These are phyloP conservation scores for Coemansia sp. DNA, from an alignment of 371 early-diverging fungal species.

Conservation along the genomic window DNA sequence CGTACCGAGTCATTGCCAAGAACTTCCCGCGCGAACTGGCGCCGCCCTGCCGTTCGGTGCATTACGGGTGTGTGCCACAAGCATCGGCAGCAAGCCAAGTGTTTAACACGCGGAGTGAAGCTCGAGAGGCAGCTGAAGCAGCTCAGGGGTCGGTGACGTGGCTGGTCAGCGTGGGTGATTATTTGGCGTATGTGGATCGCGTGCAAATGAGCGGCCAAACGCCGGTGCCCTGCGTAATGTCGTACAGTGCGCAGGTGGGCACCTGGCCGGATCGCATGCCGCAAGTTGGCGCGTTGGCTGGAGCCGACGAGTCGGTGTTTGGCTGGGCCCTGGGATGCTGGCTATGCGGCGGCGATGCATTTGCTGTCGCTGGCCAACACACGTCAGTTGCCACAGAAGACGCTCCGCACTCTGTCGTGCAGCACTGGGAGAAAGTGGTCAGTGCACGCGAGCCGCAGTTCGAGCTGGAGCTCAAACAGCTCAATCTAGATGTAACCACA, in stretches of 20 bases:
- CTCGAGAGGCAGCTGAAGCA: constrained; percentile 18
- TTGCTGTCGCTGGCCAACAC: neutral
- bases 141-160: constrained; percentile 10
- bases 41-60: constrained; percentile 41
- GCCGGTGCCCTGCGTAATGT: constrained; percentile 40
- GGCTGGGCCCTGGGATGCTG: constrained; percentile 48
- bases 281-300: neutral
- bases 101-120: constrained; percentile 31
- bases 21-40: constrained; percentile 23
- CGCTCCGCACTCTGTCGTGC: constrained; percentile 26
- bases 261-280: neutral
- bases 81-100: constrained; percentile 18
- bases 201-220: constrained; percentile 19
- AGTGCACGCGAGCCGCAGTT: neutral
- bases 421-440: constrained; percentile 20
- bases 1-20: constrained; percentile 40
- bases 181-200: constrained; percentile 23
- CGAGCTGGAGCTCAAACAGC: neutral
- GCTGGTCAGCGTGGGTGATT: constrained; percentile 37
- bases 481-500: constrained; percentile 1
- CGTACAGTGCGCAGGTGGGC: constrained; percentile 16
- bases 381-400: neutral
- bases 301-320: constrained; percentile 8
- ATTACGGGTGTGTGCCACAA: constrained; percentile 38
- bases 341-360: constrained; percentile 29